Conservation (phyloP, 768 basidiomycete species). For the Leccinum boreale region DNA sequence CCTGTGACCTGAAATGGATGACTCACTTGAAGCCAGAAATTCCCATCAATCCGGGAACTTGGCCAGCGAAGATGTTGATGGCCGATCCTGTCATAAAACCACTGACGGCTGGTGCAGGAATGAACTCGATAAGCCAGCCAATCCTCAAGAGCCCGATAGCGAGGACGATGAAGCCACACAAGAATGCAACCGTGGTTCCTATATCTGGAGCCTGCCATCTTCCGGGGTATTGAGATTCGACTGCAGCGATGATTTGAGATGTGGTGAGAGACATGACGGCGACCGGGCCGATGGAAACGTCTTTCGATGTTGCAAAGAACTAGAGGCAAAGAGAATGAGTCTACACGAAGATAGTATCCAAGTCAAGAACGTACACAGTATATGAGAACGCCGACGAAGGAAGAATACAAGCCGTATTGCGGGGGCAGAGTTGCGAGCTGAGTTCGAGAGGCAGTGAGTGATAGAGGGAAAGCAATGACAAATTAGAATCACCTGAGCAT, state of each 20-base stretch:
- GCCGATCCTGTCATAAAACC: slow-evolving; percentile 99
- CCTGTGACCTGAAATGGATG: not conserved
- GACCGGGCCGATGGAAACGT: slow-evolving; percentile 98
- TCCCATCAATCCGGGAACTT: slow-evolving; percentile 89
- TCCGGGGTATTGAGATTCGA: slow-evolving; percentile 52
- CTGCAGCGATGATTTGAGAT: slow-evolving; percentile 71
- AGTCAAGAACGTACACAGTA: slow-evolving; percentile 62
- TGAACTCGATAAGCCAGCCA: slow-evolving; percentile 96
- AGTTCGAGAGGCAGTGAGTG: not conserved
- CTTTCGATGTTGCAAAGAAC: slow-evolving; percentile 97
- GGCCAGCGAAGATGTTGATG: slow-evolving; percentile 83
- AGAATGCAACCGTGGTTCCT: slow-evolving; percentile 79
- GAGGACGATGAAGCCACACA: slow-evolving; percentile 89
- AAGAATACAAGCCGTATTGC: slow-evolving; percentile 92
- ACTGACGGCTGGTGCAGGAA: slow-evolving; percentile 79
- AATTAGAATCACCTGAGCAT: slow-evolving; percentile 54
- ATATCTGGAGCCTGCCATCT: slow-evolving; percentile 69
- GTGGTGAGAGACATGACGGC: slow-evolving; percentile 96
- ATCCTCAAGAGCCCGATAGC: slow-evolving; percentile 84
- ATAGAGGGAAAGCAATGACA: not conserved
- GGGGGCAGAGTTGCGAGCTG: slow-evolving; percentile 82
- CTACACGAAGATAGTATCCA: no score
- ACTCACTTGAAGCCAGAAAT: slow-evolving; percentile 79
- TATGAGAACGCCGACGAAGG: slow-evolving; percentile 81
- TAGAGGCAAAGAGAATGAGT: slow-evolving; percentile 25